Evolutionary conservation across 2,329 filamentous ascomycete genomes (phyloP), one percentile per base, ranked within the genome.

Genomic region (Nigrospora osmanthi): DNA sequence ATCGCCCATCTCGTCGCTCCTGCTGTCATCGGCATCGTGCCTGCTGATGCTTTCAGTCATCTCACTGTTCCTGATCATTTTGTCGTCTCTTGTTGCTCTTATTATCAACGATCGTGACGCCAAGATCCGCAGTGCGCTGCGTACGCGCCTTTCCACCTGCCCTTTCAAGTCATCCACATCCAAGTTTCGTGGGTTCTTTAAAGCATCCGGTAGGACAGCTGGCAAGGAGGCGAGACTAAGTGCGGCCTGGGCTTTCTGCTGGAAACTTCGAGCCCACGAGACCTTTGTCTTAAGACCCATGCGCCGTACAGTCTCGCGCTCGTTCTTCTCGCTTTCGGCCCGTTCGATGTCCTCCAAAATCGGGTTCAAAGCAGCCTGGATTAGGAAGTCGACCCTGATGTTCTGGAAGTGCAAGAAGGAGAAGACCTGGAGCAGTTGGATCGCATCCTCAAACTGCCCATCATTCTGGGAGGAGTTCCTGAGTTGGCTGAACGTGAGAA

Each of bases 401-500:
- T 52, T 50, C 23, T 45, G 43, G 37, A 40, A 43, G 35, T 52
- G 46, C 13, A 48, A 37, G 33, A 46, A 52, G 9, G 49, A 52
- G 15, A 50, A 47, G 6, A 48, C 17, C 11, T 48, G 48, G 23
- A 50, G 43, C 11, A 50, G 38, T 19, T 52, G 38, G 6, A 45
- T 14, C 9, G 49, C 49, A 34, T 52, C 45, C 17, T 38, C 35
- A 30, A 43, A 46, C 11, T 36, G 32, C 19, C 42, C 42, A 11
- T 43, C 30, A 10, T 41, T 19, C 11, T 16, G 13, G 14, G 32
- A 19, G 14, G 19, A 35, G 17, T 12, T 40, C 31, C 34, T 14
- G n/a, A 41, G 31, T 13, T 23, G 31, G 32, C n/a, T n/a, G 14
- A 34, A n/a, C 28, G 32, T 41, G 11, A 28, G 17, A 11, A 34